These are phyloP conservation scores for Fusarium hostae DNA, from an alignment of 2,329 filamentous ascomycete species.

Conservation along the genomic window DNA sequence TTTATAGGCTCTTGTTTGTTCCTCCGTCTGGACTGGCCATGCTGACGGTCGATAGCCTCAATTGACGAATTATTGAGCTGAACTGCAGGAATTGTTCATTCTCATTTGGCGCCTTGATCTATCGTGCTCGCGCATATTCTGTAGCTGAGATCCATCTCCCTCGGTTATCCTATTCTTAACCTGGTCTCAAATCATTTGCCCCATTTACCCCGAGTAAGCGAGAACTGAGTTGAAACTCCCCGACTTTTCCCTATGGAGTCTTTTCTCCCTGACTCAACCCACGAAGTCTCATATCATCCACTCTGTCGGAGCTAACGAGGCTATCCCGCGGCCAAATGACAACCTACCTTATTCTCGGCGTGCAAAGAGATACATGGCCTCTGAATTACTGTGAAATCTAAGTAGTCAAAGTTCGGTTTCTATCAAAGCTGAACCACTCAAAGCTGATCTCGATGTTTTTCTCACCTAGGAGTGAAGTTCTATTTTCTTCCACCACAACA, in stretches of 20 bases:
- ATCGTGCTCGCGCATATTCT: not conserved
- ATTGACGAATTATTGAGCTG: not conserved
- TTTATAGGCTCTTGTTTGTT: not conserved
- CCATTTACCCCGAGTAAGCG: slow-evolving; percentile 21
- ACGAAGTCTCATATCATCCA: slow-evolving; percentile 8
- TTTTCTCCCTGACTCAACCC: not conserved
- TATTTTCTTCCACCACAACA: not conserved
- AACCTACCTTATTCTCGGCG: not conserved
- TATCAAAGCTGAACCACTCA: not conserved
- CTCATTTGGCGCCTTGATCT: slow-evolving; percentile 9
- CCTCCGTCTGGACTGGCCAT: not conserved
- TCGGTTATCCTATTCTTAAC: slow-evolving; percentile 23
- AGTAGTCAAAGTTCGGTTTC: not conserved
- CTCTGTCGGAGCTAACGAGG: slow-evolving; percentile 8
- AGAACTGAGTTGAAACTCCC: slow-evolving; percentile 28
- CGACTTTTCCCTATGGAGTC: not conserved
- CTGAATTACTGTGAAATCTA: not conserved
- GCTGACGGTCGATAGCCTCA: not conserved
- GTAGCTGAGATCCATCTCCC: slow-evolving; percentile 9
- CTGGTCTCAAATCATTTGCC: slow-evolving; percentile 11
- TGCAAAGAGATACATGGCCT: not conserved
- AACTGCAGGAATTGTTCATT: not conserved
- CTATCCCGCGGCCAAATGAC: not conserved
- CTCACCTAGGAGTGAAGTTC: not conserved
- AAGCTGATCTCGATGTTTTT: not conserved